Percentiles rank a stretch among this genome's conserved stretches.
These are phyloP conservation scores for Tetracentron sinense DNA, from an alignment of 164 flowering plant species.

Conservation along the genomic window DNA sequence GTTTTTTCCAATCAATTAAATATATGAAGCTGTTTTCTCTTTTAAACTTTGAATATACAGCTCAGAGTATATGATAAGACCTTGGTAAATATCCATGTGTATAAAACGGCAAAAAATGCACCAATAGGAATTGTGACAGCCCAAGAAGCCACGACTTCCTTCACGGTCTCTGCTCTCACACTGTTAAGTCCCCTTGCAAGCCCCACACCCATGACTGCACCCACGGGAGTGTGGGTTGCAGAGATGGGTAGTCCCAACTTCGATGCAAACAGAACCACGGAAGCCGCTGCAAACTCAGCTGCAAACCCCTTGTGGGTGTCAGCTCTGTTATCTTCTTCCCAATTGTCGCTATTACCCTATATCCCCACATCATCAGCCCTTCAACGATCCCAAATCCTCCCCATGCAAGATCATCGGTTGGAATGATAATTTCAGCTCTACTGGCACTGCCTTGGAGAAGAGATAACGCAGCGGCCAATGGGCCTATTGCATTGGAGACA, in stretches of 20 bases:
- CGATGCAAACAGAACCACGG: slow-evolving; percentile 85
- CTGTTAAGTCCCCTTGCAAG: slow-evolving; percentile 75
- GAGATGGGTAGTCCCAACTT: slow-evolving; percentile 77
- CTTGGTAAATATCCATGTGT: slow-evolving; percentile 66
- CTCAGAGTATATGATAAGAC: slow-evolving; percentile 43
- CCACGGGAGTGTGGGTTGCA: slow-evolving; percentile 88
- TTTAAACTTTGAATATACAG: neutral
- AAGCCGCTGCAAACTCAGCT: slow-evolving; percentile 99
- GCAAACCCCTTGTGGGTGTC: slow-evolving; percentile 90
- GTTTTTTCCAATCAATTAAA: slow-evolving; percentile 1
- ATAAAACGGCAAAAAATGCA: slow-evolving; percentile 49
- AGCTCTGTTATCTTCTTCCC: slow-evolving; percentile 79
- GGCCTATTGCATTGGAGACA: slow-evolving; percentile 97
- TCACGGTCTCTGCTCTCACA: slow-evolving; percentile 68
- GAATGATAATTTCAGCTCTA: slow-evolving; percentile 54
- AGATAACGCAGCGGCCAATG: slow-evolving; percentile 85
- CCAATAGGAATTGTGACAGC: slow-evolving; percentile 66
- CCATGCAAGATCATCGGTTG: slow-evolving; percentile 79
- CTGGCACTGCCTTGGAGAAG: slow-evolving; percentile 71
- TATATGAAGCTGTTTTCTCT: neutral
- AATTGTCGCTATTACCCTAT: slow-evolving; percentile 89
- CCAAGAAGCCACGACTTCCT: slow-evolving; percentile 70
- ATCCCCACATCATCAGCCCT: slow-evolving; percentile 75
- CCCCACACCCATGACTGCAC: slow-evolving; percentile 93
- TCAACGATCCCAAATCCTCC: slow-evolving; percentile 96